Conservation (phyloP, 768 basidiomycete genomes). For the Lactarius vividus region DNA sequence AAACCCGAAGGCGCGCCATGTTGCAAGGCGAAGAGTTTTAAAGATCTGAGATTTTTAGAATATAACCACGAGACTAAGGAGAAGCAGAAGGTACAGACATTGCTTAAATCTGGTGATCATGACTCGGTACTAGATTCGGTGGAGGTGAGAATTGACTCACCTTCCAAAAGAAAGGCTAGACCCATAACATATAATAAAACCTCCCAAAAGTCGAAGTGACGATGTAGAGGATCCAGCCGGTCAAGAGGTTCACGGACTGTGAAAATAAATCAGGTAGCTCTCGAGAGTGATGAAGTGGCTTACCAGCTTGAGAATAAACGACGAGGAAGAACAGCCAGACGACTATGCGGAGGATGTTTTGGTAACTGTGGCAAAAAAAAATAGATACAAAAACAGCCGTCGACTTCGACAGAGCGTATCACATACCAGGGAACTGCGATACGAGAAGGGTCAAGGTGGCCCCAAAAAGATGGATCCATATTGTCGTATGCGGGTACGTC, state of each 20-base stretch:
- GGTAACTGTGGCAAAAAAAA: slow-evolving; percentile 52
- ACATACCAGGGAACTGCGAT: slow-evolving; percentile 73
- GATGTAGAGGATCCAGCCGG: slow-evolving; percentile 52
- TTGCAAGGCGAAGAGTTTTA: slow-evolving; percentile 69
- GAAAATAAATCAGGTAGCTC: slow-evolving; percentile 12
- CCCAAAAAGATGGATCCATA: slow-evolving; percentile 56
- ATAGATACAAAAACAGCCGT: background rate
- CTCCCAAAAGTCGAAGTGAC: slow-evolving; percentile 77
- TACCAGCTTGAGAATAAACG: slow-evolving; percentile 83
- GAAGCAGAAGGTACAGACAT: slow-evolving; percentile 38
- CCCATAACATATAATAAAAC: slow-evolving; percentile 74
- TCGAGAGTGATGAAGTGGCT: slow-evolving; percentile 25
- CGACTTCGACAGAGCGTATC: background rate
- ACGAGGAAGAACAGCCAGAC: slow-evolving; percentile 78
- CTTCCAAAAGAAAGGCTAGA: slow-evolving; percentile 76
- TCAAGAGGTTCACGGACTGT: slow-evolving; percentile 77
- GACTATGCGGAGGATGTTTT: slow-evolving; percentile 75
- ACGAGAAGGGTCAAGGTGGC: slow-evolving; percentile 71
- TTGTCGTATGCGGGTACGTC: slow-evolving; percentile 66
- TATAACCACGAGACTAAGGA: background rate
- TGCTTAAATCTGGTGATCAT: slow-evolving; percentile 47
- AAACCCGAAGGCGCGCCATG: slow-evolving; percentile 79
- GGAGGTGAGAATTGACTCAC: slow-evolving; percentile 39
- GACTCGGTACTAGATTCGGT: background rate
- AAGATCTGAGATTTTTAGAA: slow-evolving; percentile 47